Evolutionary conservation across 768 basidiomycete genomes (phyloP), one percentile per base, ranked within the genome.

Genomic region (Phallus indusiatus): DNA sequence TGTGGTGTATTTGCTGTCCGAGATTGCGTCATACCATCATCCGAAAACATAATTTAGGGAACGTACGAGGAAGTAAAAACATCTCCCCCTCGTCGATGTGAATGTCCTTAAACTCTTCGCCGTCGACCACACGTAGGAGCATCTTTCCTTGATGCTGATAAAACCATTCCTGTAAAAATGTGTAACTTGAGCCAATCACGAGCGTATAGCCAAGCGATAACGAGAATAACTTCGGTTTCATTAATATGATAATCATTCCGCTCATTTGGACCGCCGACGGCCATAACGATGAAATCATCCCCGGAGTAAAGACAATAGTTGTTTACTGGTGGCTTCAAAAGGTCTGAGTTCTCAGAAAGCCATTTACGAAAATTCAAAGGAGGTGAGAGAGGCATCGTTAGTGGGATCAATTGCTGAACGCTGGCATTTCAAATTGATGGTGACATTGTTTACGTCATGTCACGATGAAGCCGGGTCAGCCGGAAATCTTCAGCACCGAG

Each of bases 131-230:
- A 61, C 89, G 84, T 21, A 99, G 76, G 1, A 91, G 75, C 94
- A 98, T 97, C 1, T 80, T 83, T 2, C 95, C 95, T 70, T 94
- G 92, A 75, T 94, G 78, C 69, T 99, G 95, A 72, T 94, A 97
- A 72, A 98, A 98, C 94, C 94, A 98, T 73, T 99, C 95, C 88
- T 92, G 53, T 48, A 14, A 51, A 6, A 6, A 35, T 50, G 33
- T 42, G 18, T 1, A 49, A 46, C 16, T 1, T 34, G 20, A 20
- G 53, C 17, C 0, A 42, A 28, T 28, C 28, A 3, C 28, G 7
- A 28, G 7, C 28, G 2, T 28, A n/a, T 7, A 28, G 2, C 28
- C 28, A 28, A 28, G 28, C 7, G 28, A 28, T 28, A 28, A 28
- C 28, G 28, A 28, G 28, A 28, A 28, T 2, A 28, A 28, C 28